Percentiles rank a stretch among this genome's conserved stretches.
Conservation (phyloP, 1,284 basidiomycete genomes). For the Cryptococcus sp. region DNA sequence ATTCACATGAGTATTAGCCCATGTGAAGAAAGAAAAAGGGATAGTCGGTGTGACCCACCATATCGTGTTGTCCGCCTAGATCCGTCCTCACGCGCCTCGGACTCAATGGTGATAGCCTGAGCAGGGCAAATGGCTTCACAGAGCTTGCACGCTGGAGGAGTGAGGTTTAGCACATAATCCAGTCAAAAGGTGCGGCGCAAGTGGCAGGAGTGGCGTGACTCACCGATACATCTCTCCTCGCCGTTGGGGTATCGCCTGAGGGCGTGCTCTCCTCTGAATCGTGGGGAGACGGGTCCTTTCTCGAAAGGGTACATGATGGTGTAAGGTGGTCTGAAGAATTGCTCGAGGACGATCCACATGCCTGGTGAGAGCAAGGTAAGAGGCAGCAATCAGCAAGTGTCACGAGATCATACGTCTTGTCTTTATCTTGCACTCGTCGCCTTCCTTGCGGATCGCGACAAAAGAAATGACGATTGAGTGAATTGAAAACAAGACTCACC, state of each 20-base stretch:
- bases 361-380: conserved; percentile 58
- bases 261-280: conserved; percentile 99
- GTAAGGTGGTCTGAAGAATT: conserved; percentile 94
- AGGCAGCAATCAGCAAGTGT: background rate
- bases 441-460: no score
- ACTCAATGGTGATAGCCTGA: conserved; percentile 99
- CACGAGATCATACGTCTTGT: background rate
- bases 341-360: conserved; percentile 99
- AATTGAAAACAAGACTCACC: conserved; percentile 60
- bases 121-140: conserved; percentile 99
- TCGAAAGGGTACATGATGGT: conserved; percentile 91
- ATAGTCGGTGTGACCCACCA: conserved; percentile 55
- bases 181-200: background rate
- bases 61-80: conserved; percentile 97
- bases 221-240: conserved; percentile 98
- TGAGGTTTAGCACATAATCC: background rate
- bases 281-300: conserved; percentile 95
- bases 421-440: background rate
- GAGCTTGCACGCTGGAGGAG: conserved; percentile 85
- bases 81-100: conserved; percentile 92
- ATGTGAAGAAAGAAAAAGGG: background rate
- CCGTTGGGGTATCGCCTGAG: conserved; percentile 95
- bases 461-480: background rate
- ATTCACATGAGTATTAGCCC: background rate
- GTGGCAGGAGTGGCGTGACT: conserved; percentile 29